A percentile compares a stretch with the other conserved stretches of the same genome.
Conservation (phyloP, 768 basidiomycete genomes). For the Baorangia bicolor region DNA sequence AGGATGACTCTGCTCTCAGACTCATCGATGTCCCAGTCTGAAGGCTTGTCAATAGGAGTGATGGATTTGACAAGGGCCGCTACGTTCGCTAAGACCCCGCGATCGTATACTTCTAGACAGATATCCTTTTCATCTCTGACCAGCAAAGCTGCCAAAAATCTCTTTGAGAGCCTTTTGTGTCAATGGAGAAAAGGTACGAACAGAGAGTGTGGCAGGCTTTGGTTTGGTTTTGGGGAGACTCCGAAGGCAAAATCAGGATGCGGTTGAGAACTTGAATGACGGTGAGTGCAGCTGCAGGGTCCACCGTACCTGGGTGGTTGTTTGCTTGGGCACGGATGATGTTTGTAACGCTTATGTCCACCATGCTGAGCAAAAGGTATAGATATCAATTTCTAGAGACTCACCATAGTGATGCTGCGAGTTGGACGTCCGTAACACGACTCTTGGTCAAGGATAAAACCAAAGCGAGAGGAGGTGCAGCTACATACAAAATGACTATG, state of each 20-base stretch:
- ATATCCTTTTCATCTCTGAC: conserved; percentile 69
- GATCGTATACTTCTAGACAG: conserved; percentile 68
- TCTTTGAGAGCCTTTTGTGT: neutral
- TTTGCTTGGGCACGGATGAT: conserved; percentile 52
- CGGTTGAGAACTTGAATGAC: conserved; percentile 73
- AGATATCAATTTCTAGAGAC: conserved; percentile 2
- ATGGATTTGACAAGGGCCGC: conserved; percentile 50
- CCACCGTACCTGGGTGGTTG: conserved; percentile 33
- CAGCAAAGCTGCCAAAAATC: conserved; percentile 48
- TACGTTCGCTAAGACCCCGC: conserved; percentile 60
- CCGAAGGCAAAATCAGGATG: conserved; percentile 46
- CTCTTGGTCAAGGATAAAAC: conserved; percentile 57
- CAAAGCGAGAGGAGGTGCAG: conserved; percentile 32
- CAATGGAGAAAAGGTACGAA: conserved; percentile 36
- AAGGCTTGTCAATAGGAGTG: conserved; percentile 45
- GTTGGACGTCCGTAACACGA: conserved; percentile 57
- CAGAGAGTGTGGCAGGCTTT: conserved; percentile 78
- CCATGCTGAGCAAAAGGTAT: neutral
- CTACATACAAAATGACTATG: conserved; percentile 6
- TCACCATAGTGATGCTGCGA: conserved; percentile 72
- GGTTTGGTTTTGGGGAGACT: conserved; percentile 45
- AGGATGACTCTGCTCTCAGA: conserved; percentile 53
- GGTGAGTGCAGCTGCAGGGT: conserved; percentile 50
- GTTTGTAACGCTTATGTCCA: conserved; percentile 50
- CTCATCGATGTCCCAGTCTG: conserved; percentile 69